Conservation (phyloP, 257 asterid species). For the Rauvolfia tetraphylla region DNA sequence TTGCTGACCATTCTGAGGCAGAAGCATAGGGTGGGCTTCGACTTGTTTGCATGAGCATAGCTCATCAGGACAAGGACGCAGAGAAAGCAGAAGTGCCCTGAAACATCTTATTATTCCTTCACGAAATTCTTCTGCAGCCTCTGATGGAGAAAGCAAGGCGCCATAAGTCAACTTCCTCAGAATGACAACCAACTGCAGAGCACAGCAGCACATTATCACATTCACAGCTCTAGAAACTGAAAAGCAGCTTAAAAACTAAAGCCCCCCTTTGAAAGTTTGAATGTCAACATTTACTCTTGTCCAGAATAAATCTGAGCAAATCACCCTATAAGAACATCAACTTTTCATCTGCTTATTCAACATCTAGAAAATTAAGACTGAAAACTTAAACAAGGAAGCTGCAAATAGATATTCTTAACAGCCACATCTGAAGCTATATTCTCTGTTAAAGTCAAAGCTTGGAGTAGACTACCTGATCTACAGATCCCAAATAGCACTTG, state of each 20-base stretch:
- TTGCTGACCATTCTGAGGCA: constrained; percentile 33
- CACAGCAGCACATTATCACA: constrained; percentile 5
- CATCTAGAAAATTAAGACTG: neutral
- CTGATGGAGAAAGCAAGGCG: constrained; percentile 72
- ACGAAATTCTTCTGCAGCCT: constrained; percentile 97
- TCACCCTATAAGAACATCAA: neutral
- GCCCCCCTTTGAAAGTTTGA: neutral
- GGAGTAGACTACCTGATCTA: constrained; percentile 68
- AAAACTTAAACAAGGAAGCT: neutral
- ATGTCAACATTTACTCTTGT: neutral
- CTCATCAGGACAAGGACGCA: constrained; percentile 57
- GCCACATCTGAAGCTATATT: neutral
- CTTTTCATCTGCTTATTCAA: neutral
- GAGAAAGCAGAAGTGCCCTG: constrained; percentile 62
- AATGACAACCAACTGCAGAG: constrained; percentile 65
- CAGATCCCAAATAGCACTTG: constrained; percentile 67
- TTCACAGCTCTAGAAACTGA: constrained; percentile 1
- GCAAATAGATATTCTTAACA: neutral
- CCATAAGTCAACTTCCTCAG: constrained; percentile 81
- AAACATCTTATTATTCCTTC: constrained; percentile 82
- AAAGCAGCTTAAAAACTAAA: neutral
- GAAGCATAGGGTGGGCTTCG: constrained; percentile 41
- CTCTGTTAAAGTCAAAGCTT: constrained; percentile 12
- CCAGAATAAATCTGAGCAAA: neutral
- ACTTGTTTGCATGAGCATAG: constrained; percentile 70